phyloP scores from a whole-genome alignment of 192 early-diverging fungal genomes.

The Ramicandelaber brevisporus region DNA sequence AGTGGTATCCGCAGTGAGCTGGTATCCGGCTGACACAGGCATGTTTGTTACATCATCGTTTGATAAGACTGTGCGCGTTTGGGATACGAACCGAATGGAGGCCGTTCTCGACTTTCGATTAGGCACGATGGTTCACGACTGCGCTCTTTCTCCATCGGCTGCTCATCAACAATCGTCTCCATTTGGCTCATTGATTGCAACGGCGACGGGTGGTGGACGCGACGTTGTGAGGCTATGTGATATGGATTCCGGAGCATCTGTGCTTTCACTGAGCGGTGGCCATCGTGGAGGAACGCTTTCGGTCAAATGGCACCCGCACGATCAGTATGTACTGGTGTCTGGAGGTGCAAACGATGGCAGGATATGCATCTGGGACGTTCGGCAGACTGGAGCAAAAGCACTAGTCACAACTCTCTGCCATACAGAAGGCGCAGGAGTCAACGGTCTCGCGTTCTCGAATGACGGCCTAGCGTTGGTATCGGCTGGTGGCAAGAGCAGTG shows the following conservation, averaged over 20 bases:
- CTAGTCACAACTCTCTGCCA: no score
- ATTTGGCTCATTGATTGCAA: constrained; percentile 65
- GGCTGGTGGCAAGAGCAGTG: no score
- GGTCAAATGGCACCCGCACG: constrained; percentile 46
- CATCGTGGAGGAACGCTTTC: constrained; percentile 28
- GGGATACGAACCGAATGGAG: constrained; percentile 53
- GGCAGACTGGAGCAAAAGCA: no score
- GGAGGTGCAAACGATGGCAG: constrained; percentile 51
- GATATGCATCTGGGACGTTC: constrained; percentile 63
- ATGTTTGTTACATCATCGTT: constrained; percentile 59
- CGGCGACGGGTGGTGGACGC: constrained; percentile 30
- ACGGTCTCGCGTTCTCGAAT: no score
- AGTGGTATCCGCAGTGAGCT: constrained; percentile 37
- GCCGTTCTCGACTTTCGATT: constrained; percentile 42
- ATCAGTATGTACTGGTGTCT: constrained; percentile 43
- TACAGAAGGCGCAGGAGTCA: no score
- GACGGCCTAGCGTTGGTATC: no score
- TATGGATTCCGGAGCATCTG: constrained; percentile 24
- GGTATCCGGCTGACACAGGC: constrained; percentile 68
- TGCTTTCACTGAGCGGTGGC: constrained; percentile 20
- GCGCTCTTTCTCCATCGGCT: constrained; percentile 51
- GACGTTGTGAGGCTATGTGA: constrained; percentile 67
- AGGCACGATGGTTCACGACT: constrained; percentile 33
- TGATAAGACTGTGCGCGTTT: constrained; percentile 50
- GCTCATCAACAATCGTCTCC: no score